Evolutionary conservation across 441 rosid species (phyloP).

Genomic region (Cnidoscolus chayamansa): DNA sequence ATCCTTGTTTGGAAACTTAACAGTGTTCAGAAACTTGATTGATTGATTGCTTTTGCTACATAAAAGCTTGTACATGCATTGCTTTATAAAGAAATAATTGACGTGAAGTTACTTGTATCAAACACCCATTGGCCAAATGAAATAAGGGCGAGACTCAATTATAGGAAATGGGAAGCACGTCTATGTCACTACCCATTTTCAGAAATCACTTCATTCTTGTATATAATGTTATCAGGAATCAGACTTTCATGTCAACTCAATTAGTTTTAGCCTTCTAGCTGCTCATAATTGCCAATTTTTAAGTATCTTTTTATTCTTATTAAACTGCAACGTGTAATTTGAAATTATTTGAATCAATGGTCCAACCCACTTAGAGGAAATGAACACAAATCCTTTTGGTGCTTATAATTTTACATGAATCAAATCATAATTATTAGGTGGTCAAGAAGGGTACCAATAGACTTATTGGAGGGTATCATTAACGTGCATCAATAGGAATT

Average conservation of each 20-base stretch:
- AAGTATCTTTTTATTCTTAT: no score
- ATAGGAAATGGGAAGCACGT: slow-evolving; percentile 44
- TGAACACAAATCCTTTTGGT: neutral
- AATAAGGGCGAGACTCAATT: neutral
- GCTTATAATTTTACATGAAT: neutral
- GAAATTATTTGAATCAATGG: neutral
- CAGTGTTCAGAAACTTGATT: slow-evolving; percentile 4
- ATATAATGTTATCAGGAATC: neutral
- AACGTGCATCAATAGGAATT: no score
- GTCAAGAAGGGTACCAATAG: neutral
- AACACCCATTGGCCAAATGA: slow-evolving; percentile 1
- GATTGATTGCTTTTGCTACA: neutral
- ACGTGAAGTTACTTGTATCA: neutral
- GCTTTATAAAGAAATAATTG: slow-evolving; percentile 16
- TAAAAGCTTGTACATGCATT: slow-evolving; percentile 15
- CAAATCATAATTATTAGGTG: no score
- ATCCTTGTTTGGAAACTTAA: slow-evolving; percentile 3
- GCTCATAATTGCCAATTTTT: neutral
- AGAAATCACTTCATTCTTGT: neutral
- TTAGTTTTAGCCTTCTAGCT: neutral
- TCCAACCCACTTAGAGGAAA: neutral
- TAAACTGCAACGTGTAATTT: neutral
- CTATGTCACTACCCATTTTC: slow-evolving; percentile 18
- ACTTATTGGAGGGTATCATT: no score
- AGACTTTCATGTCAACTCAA: neutral